Evolutionary conservation across 176 grass and related monocot genomes (phyloP), one percentile per base, ranked within the genome.

Genomic region (Ensete glaucum): DNA sequence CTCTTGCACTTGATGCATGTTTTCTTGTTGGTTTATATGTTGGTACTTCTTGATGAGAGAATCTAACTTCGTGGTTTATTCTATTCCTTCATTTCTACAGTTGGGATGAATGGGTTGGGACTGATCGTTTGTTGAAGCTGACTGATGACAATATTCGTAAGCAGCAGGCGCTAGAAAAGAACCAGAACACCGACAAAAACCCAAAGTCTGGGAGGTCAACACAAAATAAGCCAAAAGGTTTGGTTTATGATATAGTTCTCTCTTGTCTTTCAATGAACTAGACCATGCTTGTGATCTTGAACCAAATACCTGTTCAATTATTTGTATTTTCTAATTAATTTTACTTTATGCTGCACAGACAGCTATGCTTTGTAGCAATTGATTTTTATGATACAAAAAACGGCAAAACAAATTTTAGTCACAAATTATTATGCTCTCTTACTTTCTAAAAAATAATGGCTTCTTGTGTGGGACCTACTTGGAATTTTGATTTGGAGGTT

Each of bases 41-140:
- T 1, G 20, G 13, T 68, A 19, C 2, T 54, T 5, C 17, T 6
- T 54, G 2, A 8, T 78, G 16, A 50, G 9, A 63, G 21, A 22
- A 62, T 22, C 27, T 49, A 52, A n/a, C 12, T 20, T 62, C 15
- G n/a, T 6, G 9, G 51, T 6, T 43, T 43, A 14, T 17, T 25
- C 75, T 75, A 2, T 71, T 76, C 76, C 86, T 78, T 20, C 80
- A 76, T 79, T 51, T 22, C 50, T 84, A 77, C 76, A 98, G 94
- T 71, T 98, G 94, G 94, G 94, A 98, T 56, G 94, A 98, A 83
- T 98, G 94, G 94, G 88, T 93, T 34, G 52, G 66, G 62, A 80
- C 63, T 83, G 86, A 85, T 71, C 90, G 94, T 53, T 88, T 98
- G 83, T 78, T 98, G 90, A 93, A 85, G 76, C 62, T 76, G 19